These are phyloP conservation scores for Starmerella stigmatis DNA, from an alignment of 805 yeast species.

Conservation along the genomic window DNA sequence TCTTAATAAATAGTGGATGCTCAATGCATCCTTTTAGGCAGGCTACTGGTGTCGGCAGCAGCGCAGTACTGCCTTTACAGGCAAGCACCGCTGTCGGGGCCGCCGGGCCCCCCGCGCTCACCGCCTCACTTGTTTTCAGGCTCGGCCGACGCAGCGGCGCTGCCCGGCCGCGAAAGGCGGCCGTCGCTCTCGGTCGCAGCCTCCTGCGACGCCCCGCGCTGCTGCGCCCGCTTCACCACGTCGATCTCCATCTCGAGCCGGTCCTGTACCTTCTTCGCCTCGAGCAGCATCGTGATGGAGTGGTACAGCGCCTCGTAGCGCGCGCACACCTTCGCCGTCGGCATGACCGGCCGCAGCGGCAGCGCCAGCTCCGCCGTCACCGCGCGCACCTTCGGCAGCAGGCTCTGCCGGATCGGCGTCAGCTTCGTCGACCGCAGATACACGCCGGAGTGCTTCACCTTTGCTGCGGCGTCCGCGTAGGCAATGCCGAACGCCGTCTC, in stretches of 20 bases:
- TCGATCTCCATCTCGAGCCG: constrained; percentile 71
- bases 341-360: constrained; percentile 76
- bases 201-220: neutral
- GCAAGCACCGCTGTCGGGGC: neutral
- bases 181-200: neutral
- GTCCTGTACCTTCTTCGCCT: constrained; percentile 76
- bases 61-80: too few species aligned
- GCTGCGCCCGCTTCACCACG: constrained; percentile 27
- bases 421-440: constrained; percentile 68
- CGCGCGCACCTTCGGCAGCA: constrained; percentile 50
- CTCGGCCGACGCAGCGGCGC: too few species aligned
- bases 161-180: too few species aligned
- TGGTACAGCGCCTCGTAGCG: constrained; percentile 67
- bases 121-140: too few species aligned
- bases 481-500: constrained; percentile 76
- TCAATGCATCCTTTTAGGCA: too few species aligned
- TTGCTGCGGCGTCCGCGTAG: constrained; percentile 40
- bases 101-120: too few species aligned
- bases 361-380: constrained; percentile 69
- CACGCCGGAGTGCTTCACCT: constrained; percentile 55
- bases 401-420: constrained; percentile 65
- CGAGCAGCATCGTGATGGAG: constrained; percentile 60
- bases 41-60: too few species aligned
- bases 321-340: constrained; percentile 66
- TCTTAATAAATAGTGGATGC: too few species aligned